A percentile compares a stretch with the other conserved stretches of the same genome.
These are phyloP conservation scores for Glycine soja DNA, from an alignment of 306 rosid species.

Conservation along the genomic window DNA sequence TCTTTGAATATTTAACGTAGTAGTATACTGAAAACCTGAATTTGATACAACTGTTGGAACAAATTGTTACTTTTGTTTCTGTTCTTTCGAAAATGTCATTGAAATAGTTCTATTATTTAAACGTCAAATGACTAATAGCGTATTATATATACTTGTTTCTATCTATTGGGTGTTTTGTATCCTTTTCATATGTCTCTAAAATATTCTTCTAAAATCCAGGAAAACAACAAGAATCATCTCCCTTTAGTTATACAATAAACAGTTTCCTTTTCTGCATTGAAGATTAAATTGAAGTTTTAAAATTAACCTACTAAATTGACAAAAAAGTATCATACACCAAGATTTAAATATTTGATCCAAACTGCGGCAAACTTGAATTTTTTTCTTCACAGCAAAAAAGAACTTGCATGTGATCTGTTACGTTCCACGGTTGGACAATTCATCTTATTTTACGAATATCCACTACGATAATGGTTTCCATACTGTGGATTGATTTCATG, in stretches of 20 bases:
- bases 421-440: background rate
- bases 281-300: background rate
- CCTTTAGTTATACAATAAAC: too few species aligned
- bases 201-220: too few species aligned
- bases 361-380: background rate
- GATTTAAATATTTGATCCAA: background rate
- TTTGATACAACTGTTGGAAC: too few species aligned
- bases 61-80: too few species aligned
- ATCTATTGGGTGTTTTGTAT: background rate
- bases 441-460: background rate
- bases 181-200: background rate
- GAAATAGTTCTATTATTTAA: background rate
- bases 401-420: too few species aligned
- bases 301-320: too few species aligned
- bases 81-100: background rate
- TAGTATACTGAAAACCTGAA: too few species aligned
- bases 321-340: background rate
- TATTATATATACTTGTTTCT: background rate
- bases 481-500: conserved; percentile 19
- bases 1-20: too few species aligned
- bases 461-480: conserved; percentile 14
- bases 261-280: too few species aligned
- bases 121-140: background rate
- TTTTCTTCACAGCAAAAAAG: background rate
- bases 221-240: too few species aligned